Evolutionary conservation across 2,329 filamentous ascomycete species (phyloP), one percentile per base, ranked within the genome.

Genomic region (Neurospora sp.): DNA sequence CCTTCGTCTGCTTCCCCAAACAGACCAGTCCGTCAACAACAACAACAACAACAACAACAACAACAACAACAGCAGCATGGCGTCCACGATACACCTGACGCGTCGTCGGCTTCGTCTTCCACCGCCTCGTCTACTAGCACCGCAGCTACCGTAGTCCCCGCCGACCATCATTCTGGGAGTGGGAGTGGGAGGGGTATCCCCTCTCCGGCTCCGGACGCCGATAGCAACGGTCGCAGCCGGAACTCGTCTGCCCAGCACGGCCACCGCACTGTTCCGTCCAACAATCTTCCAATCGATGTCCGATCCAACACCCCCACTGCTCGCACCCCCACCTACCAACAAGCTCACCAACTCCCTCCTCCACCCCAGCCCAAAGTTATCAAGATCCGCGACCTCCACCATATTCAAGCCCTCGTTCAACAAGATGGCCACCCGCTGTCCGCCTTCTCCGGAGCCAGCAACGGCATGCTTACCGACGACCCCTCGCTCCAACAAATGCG

Each of bases 381-480:
- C 80, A 23, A 77, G 78, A 10, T 99, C 62, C 91, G 92, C 76
- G 93, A 97, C 79, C 84, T 99, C 67, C 91, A 91, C 58, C 96
- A 99, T 78, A 95, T 99, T 72, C 92, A 96, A 78, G 93, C 88
- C 78, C 91, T 99, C 73, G 93, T 93, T 36, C 90, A 86, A 73
- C 91, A 95, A 73, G 93, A 97, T 74, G 83, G 90, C 71, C 52
- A 62, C 52, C 52, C 52, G 52, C 84, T 90, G 77, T 89, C 83
- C 33, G 81, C 81, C n/a, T 62, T 15, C 3, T 62, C 52, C 23
- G 52, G 52, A 33, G 79, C 81, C 69, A 81, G 81, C 2, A 74
- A 85, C 73, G 82, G 86, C 75, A 83, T 82, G 70, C 80, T 84
- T 70, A 62, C 52, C 52, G 84, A 84, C 73, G 86, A 84, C 71